Percentiles rank a stretch among this genome's conserved stretches.
phyloP scores from a whole-genome alignment of 2,329 filamentous ascomycete genomes.

The Whalleya microplaca region DNA sequence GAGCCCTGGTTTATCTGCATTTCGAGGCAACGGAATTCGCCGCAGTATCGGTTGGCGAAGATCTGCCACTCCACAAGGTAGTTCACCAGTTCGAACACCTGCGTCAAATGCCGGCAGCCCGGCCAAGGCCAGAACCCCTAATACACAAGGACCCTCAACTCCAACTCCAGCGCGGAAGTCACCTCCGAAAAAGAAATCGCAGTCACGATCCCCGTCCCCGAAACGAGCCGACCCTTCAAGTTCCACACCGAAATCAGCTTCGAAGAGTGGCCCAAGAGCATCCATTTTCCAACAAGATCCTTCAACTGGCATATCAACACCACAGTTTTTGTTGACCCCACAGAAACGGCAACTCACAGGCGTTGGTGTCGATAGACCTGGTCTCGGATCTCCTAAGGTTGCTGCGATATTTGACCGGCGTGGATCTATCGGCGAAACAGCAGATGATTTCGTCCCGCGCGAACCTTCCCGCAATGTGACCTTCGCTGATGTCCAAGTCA shows the following conservation, averaged over 20 bases:
- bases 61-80: conserved; percentile 45
- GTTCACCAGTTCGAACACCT: conserved; percentile 32
- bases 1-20: conserved; percentile 59
- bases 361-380: conserved; percentile 69
- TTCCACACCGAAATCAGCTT: conserved; percentile 30
- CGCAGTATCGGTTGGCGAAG: conserved; percentile 50
- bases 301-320: conserved; percentile 61
- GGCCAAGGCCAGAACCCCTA: conserved; percentile 47
- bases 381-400: conserved; percentile 76
- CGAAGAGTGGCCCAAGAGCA: conserved; percentile 36
- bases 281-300: conserved; percentile 40
- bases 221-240: conserved; percentile 43
- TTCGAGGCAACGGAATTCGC: conserved; percentile 53
- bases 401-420: conserved; percentile 72
- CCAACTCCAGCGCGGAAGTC: conserved; percentile 55
- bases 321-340: conserved; percentile 66
- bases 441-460: conserved; percentile 64
- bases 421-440: conserved; percentile 70
- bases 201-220: conserved; percentile 51
- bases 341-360: conserved; percentile 65
- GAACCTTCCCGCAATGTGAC: conserved; percentile 52
- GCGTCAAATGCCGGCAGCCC: conserved; percentile 19
- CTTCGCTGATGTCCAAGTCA: conserved; percentile 67
- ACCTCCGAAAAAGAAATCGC: conserved; percentile 48
- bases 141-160: conserved; percentile 47